Conservation (phyloP, 1,284 basidiomycete species). For the Abortiporus biennis region DNA sequence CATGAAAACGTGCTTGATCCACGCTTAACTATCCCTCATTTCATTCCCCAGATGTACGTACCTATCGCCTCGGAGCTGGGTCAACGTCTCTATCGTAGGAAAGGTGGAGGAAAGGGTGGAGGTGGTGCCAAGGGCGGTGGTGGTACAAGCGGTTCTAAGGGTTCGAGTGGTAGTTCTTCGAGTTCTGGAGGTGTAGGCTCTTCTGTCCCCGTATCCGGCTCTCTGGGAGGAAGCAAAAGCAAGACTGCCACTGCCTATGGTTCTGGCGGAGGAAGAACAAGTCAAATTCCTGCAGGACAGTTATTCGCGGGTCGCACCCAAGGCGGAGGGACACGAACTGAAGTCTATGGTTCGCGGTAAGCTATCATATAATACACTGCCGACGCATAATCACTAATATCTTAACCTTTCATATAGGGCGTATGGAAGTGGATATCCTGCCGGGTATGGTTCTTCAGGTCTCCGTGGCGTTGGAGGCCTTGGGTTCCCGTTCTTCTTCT, state of each 20-base stretch:
- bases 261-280: conserved; percentile 26
- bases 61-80: conserved; percentile 24
- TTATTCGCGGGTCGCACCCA: conserved; percentile 34
- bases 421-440: conserved; percentile 59
- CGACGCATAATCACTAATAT: not conserved
- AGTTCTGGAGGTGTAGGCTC: conserved; percentile 5
- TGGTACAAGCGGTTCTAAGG: conserved; percentile 18
- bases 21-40: not conserved
- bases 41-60: conserved; percentile 24
- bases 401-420: conserved; percentile 24
- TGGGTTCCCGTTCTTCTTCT: conserved; percentile 53
- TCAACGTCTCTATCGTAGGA: conserved; percentile 19
- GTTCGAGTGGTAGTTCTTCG: conserved; percentile 3
- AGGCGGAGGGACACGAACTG: conserved; percentile 33
- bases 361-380: conserved; percentile 15
- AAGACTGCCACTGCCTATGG: conserved; percentile 29
- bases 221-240: conserved; percentile 17
- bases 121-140: conserved; percentile 19
- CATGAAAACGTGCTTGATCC: no score
- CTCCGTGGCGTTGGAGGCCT: conserved; percentile 37
- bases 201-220: conserved; percentile 22
- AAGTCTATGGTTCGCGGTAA: conserved; percentile 35
- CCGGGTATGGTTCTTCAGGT: conserved; percentile 13
- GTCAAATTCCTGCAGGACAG: conserved; percentile 34
- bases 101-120: conserved; percentile 19